Base-by-base conservation (phyloP, 345 rosid genomes). In the Populus davidiana region DNA sequence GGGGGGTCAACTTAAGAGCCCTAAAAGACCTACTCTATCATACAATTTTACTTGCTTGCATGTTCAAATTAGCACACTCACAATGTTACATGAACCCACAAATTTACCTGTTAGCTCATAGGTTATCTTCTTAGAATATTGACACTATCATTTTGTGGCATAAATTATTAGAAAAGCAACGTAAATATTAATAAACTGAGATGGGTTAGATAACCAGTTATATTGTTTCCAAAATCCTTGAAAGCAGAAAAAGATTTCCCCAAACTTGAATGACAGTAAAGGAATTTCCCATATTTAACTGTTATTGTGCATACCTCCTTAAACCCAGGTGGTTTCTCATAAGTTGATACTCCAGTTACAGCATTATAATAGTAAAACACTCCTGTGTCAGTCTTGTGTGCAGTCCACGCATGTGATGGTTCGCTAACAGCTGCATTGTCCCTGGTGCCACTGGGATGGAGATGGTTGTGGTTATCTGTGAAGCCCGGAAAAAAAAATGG, bases 321-420 rank as follows among this genome's bases (percentile, higher is more conserved):
- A 84, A 92, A 92, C 76, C 93, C 91, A 71, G 87, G 81, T 77
- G 99, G 98, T 82, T 89, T 93, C 80, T 90, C 92, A 75, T 96
- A 96, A 79, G 99, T 92, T 0, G 99, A 96, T 67, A 87, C 89
- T 75, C 98, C 92, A 17, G 98, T 93, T 73, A 89, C 85, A 73
- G 98, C 88, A 85, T 96, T 96, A 78, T 93, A 96, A 79, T 96
- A 96, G 85, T 96, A 96, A 73, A 89, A 85, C 80, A 85, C 47
- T 82, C 95, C 99, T 0, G 90, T 72, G 25, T 90, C 98, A 39
- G 97, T 85, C 91, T 86, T 96, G 87, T 93, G 97, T 62, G 95
- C 96, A 68, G 99, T 96, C 99, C 99, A 96, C 71, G 88, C 83
- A 85, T 94, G 91, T 35, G 80, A 63, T 47, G 85, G 87, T 71